Conservation (phyloP, 2,329 filamentous ascomycete genomes). For the Hawksworthiomyces lignivorus region DNA sequence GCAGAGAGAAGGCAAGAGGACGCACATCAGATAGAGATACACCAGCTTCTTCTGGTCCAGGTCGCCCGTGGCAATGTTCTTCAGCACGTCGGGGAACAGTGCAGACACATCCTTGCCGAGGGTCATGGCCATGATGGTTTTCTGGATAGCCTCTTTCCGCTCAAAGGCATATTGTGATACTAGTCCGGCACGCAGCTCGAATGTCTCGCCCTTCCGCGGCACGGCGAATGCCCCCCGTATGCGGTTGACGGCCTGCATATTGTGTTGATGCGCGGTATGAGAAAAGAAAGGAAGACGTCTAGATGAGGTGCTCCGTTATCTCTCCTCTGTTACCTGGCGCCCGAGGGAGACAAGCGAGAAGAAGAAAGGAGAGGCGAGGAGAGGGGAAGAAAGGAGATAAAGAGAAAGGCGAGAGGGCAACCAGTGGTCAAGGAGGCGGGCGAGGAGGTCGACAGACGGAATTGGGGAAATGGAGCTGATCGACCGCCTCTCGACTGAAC, state of each 20-base stretch:
- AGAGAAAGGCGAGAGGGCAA: too few relatives aligned
- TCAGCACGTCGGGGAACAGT: slow-evolving; percentile 92
- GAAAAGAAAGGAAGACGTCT: neutral
- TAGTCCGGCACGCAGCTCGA: slow-evolving; percentile 88
- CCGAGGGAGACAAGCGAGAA: neutral
- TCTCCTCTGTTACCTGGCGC: too few relatives aligned
- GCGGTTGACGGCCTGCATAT: slow-evolving; percentile 69
- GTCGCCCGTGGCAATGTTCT: slow-evolving; percentile 94
- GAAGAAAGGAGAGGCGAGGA: neutral
- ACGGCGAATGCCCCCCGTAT: slow-evolving; percentile 89
- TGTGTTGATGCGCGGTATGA: neutral
- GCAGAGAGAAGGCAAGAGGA: slow-evolving; percentile 9
- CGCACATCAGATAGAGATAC: slow-evolving; percentile 93
- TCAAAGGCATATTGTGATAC: slow-evolving; percentile 99
- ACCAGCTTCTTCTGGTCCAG: slow-evolving; percentile 99
- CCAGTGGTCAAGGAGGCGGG: too few relatives aligned
- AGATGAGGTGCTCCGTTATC: too few relatives aligned
- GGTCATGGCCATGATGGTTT: slow-evolving; percentile 99
- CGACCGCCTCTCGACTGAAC: too few relatives aligned
- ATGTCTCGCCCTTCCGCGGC: slow-evolving; percentile 95
- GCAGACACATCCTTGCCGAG: slow-evolving; percentile 97
- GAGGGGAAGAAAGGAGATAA: too few relatives aligned
- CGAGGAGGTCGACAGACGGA: too few relatives aligned
- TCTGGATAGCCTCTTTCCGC: slow-evolving; percentile 97
- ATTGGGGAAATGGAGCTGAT: too few relatives aligned